A percentile compares a stretch with the other conserved stretches of the same genome.
Conservation (phyloP, 192 early-diverging fungal species). For the Coemansia sp. region DNA sequence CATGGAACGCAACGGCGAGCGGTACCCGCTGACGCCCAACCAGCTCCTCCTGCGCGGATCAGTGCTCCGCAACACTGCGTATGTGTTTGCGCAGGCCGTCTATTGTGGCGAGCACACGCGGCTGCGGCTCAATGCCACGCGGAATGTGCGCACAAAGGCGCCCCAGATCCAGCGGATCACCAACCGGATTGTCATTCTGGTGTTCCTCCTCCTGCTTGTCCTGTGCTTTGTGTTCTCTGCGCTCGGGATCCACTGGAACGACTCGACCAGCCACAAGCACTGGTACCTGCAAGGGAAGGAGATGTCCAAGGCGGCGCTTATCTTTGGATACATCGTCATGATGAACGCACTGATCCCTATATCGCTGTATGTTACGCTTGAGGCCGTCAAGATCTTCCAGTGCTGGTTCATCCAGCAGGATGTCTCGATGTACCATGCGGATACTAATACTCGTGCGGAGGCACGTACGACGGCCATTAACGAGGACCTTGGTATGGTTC, state of each 20-base stretch:
- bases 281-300: constrained; percentile 58
- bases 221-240: constrained; percentile 59
- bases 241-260: constrained; percentile 57
- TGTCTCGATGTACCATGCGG: constrained; percentile 73
- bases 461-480: constrained; percentile 79
- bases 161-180: constrained; percentile 75
- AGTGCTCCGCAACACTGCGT: constrained; percentile 78
- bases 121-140: constrained; percentile 69
- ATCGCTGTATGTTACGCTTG: constrained; percentile 87
- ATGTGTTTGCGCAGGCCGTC: constrained; percentile 75
- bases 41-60: constrained; percentile 87
- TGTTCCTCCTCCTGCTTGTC: constrained; percentile 61
- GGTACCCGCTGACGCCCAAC: constrained; percentile 72
- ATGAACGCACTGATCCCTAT: constrained; percentile 88
- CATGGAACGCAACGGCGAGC: constrained; percentile 59
- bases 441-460: constrained; percentile 70
- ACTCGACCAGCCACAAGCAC: constrained; percentile 15
- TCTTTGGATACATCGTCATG: constrained; percentile 75
- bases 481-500: constrained; percentile 86
- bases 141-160: constrained; percentile 72
- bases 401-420: constrained; percentile 80
- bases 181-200: constrained; percentile 76
- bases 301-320: constrained; percentile 31
- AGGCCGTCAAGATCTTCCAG: constrained; percentile 74
- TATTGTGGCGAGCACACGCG: constrained; percentile 72